Evolutionary conservation across 306 rosid genomes (phyloP).

Genomic region (Betula pendula): DNA sequence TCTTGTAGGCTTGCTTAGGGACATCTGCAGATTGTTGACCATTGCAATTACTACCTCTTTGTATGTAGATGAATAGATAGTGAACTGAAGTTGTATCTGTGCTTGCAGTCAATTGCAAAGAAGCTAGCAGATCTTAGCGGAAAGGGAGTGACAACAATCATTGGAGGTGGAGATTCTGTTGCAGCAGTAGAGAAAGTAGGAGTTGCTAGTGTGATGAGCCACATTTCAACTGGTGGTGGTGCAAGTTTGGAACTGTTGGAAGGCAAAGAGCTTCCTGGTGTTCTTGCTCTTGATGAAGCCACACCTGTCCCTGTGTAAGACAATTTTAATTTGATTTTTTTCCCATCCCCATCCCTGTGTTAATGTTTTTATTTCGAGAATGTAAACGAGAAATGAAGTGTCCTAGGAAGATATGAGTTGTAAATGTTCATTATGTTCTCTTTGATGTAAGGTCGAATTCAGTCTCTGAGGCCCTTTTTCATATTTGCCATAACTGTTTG

Average conservation of each 20-base stretch:
- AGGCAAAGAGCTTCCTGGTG: slow-evolving; percentile 98
- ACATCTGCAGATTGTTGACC: neutral
- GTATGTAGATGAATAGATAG: neutral
- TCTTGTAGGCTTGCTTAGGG: neutral
- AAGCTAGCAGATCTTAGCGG: slow-evolving; percentile 94
- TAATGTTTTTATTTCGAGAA: slow-evolving; percentile 35
- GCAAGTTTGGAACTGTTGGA: slow-evolving; percentile 98
- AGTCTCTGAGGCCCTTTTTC: slow-evolving; percentile 23
- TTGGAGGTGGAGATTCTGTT: slow-evolving; percentile 99
- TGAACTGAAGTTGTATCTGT: slow-evolving; percentile 20
- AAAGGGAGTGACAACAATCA: slow-evolving; percentile 96
- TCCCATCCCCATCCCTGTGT: slow-evolving; percentile 25
- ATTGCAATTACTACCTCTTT: neutral
- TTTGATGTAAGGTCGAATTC: slow-evolving; percentile 19
- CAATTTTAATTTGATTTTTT: slow-evolving; percentile 31
- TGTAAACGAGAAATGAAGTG: slow-evolving; percentile 46
- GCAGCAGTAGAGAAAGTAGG: slow-evolving; percentile 99
- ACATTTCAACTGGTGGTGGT: slow-evolving; percentile 99
- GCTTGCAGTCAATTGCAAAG: slow-evolving; percentile 77
- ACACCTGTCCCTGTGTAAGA: slow-evolving; percentile 70
- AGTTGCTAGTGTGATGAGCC: slow-evolving; percentile 94
- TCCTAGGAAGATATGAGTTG: slow-evolving; percentile 50
- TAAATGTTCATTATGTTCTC: slow-evolving; percentile 44
- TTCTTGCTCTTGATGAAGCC: slow-evolving; percentile 96
- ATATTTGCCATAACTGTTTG: slow-evolving; percentile 38